These are phyloP conservation scores for Stephania cephalantha DNA, from an alignment of 164 flowering plant species.

Conservation along the genomic window DNA sequence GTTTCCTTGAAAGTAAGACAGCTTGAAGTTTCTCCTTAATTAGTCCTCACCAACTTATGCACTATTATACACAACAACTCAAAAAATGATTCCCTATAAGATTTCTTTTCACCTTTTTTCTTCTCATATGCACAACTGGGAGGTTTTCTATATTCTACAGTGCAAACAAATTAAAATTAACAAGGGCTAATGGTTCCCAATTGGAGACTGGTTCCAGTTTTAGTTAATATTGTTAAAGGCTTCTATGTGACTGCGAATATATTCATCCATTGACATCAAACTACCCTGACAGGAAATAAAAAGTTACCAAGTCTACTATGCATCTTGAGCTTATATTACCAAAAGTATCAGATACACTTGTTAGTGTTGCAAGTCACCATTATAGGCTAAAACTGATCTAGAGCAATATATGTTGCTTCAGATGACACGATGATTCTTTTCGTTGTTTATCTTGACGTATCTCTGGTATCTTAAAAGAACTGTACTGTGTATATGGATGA, in stretches of 20 bases:
- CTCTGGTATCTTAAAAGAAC: not conserved
- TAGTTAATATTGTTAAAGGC: not conserved
- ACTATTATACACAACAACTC: not conserved
- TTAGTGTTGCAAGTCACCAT: not conserved
- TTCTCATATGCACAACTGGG: not conserved
- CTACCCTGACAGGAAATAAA: not conserved
- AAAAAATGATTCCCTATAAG: not conserved
- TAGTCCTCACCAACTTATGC: not conserved
- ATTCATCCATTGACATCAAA: not conserved
- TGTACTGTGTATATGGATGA: not conserved
- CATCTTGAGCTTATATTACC: not conserved
- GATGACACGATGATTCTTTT: not conserved
- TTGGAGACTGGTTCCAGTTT: not conserved
- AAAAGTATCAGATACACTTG: no score
- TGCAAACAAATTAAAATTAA: not conserved
- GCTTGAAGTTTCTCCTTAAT: slow-evolving; percentile 17
- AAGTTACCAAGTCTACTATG: not conserved
- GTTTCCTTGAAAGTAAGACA: slow-evolving; percentile 24
- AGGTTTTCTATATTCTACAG: not conserved
- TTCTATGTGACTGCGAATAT: not conserved
- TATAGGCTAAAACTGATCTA: not conserved
- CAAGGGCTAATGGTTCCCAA: not conserved
- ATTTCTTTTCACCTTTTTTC: not conserved
- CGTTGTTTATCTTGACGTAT: not conserved
- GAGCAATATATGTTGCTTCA: not conserved